phyloP scores from a whole-genome alignment of 1,139 yeast species.

The Meyerozyma carpophila region DNA sequence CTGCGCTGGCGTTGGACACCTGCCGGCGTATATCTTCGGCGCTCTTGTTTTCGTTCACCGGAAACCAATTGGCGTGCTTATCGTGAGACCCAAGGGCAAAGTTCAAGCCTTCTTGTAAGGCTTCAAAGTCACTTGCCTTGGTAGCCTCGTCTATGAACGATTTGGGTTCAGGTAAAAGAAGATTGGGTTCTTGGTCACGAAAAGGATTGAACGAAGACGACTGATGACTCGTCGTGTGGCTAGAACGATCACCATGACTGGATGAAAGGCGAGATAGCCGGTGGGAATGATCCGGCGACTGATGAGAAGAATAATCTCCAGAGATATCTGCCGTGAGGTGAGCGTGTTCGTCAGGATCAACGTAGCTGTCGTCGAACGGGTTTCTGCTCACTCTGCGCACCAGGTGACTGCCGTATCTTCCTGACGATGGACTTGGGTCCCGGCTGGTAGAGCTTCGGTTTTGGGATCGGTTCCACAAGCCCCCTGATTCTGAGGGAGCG shows the following conservation, averaged over 20 bases:
- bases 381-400: not conserved
- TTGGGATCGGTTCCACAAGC: not conserved
- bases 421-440: not conserved
- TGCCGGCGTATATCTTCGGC: not conserved
- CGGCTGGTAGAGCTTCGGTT: not conserved
- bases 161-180: not conserved
- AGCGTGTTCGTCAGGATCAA: not conserved
- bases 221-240: not conserved
- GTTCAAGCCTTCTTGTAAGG: slow-evolving; percentile 31
- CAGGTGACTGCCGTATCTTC: not conserved
- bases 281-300: not conserved
- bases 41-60: slow-evolving; percentile 11
- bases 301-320: not conserved
- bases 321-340: not conserved
- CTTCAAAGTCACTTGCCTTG: slow-evolving; percentile 26
- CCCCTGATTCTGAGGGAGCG: not conserved
- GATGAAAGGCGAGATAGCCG: not conserved
- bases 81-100: slow-evolving; percentile 32
- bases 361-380: not conserved
- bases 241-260: not conserved
- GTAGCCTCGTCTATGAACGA: slow-evolving; percentile 23
- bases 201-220: not conserved
- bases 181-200: not conserved
- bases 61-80: slow-evolving; percentile 28
- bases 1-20: not conserved